These are phyloP conservation scores for Cucumis cinereus DNA, from an alignment of 306 rosid genomes.

Conservation along the genomic window DNA sequence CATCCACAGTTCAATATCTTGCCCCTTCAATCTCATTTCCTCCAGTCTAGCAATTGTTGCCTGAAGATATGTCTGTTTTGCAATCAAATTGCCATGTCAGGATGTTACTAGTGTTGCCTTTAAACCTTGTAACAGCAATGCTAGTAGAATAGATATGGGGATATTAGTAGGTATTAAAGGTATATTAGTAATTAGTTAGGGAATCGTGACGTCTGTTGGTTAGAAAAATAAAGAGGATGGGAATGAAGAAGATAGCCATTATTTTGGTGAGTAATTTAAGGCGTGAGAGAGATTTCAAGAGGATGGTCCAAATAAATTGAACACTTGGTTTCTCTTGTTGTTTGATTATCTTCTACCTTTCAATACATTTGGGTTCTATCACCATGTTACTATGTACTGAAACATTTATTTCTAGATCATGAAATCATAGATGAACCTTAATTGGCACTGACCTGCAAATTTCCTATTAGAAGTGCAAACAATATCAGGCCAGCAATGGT, in stretches of 20 bases:
- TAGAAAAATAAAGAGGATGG: too few relatives aligned
- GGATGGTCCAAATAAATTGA: too few relatives aligned
- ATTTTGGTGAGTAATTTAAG: too few relatives aligned
- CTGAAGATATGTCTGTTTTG: conserved; percentile 50
- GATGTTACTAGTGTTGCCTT: neutral
- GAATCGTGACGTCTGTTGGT: too few relatives aligned
- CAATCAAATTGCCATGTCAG: neutral
- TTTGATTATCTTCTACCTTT: too few relatives aligned
- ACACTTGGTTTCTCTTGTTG: too few relatives aligned
- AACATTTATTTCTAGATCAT: neutral
- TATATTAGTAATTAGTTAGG: too few relatives aligned
- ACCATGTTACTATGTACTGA: neutral
- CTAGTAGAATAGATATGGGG: too few relatives aligned
- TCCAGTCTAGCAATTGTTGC: conserved; percentile 47
- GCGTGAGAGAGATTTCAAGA: too few relatives aligned
- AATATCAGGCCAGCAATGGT: conserved; percentile 19
- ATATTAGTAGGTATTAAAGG: too few relatives aligned
- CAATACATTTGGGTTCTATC: too few relatives aligned
- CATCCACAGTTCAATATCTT: conserved; percentile 19
- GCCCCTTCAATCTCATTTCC: conserved; percentile 12
- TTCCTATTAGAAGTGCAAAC: conserved; percentile 23
- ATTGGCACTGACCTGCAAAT: conserved; percentile 20
- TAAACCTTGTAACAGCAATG: neutral
- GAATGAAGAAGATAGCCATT: too few relatives aligned
- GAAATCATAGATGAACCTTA: neutral